Conservation (phyloP, 2,329 filamentous ascomycete genomes). For the Akanthomyces uredinophilus region DNA sequence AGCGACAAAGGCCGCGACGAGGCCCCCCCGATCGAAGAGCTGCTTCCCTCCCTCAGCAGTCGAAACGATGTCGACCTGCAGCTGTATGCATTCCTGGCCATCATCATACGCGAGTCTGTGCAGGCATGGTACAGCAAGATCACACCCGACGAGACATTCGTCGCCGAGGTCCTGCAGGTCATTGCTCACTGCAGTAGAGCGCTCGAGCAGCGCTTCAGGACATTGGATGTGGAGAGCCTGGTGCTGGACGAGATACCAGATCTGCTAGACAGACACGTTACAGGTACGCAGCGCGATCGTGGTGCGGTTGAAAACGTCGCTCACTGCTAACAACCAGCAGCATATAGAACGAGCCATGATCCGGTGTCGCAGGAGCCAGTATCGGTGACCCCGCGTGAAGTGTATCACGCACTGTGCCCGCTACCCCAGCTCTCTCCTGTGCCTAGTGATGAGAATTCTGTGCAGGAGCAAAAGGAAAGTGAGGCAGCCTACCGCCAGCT, state of each 20-base stretch:
- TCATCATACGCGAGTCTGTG: conserved; percentile 85
- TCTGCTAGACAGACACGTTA: conserved; percentile 72
- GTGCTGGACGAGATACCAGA: conserved; percentile 83
- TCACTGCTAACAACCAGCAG: conserved; percentile 36
- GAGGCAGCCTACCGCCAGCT: conserved; percentile 83
- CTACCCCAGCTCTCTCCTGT: conserved; percentile 76
- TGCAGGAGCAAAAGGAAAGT: conserved; percentile 63
- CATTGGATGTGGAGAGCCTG: conserved; percentile 76
- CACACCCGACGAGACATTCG: conserved; percentile 82
- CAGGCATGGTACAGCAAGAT: conserved; percentile 91
- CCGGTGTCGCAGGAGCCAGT: conserved; percentile 55
- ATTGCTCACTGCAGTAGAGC: conserved; percentile 88
- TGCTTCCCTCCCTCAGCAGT: conserved; percentile 87
- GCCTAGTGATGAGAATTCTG: conserved; percentile 51
- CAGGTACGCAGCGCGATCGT: conserved; percentile 49
- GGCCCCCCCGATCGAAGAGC: conserved; percentile 62
- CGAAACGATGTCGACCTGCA: conserved; percentile 91
- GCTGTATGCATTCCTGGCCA: conserved; percentile 85
- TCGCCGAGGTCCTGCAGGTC: conserved; percentile 81
- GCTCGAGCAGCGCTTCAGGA: conserved; percentile 77
- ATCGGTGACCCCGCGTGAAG: conserved; percentile 55
- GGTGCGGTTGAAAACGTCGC: no score
- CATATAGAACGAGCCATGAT: conserved; percentile 64
- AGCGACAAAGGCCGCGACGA: conserved; percentile 49
- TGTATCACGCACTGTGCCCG: conserved; percentile 81